Evolutionary conservation across 2,329 filamentous ascomycete genomes (phyloP).

Genomic region (Fusarium piperis): DNA sequence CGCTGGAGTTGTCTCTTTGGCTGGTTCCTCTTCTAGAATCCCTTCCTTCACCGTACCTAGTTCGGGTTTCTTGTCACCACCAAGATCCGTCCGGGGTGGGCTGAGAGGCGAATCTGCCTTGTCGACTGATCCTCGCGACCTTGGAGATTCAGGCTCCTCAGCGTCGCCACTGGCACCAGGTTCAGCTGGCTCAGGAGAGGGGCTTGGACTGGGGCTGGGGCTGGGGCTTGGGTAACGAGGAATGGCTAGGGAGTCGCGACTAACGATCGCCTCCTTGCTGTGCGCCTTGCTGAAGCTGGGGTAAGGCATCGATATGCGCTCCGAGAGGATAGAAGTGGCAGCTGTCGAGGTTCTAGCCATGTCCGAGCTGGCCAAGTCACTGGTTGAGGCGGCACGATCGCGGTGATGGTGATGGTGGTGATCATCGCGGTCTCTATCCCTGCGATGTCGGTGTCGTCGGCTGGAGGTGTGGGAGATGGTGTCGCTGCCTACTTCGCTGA

Average conservation of each 20-base stretch:
- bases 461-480: slow-evolving; percentile 51
- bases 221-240: slow-evolving; percentile 56
- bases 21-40: slow-evolving; percentile 44
- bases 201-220: background rate
- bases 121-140: slow-evolving; percentile 45
- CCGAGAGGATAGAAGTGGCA: slow-evolving; percentile 45
- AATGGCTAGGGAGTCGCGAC: slow-evolving; percentile 61
- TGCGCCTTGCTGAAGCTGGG: slow-evolving; percentile 89
- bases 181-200: slow-evolving; percentile 70
- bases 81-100: slow-evolving; percentile 71
- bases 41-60: slow-evolving; percentile 41
- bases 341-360: slow-evolving; percentile 51
- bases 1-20: slow-evolving; percentile 41
- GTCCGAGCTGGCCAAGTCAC: slow-evolving; percentile 59
- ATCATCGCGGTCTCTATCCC: slow-evolving; percentile 49
- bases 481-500: slow-evolving; percentile 52
- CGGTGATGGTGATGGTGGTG: slow-evolving; percentile 41
- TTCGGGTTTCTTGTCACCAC: slow-evolving; percentile 51
- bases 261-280: slow-evolving; percentile 84
- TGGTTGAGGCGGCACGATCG: slow-evolving; percentile 51
- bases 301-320: slow-evolving; percentile 72
- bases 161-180: slow-evolving; percentile 34
- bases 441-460: slow-evolving; percentile 45
- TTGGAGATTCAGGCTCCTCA: slow-evolving; percentile 17
- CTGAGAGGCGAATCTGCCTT: slow-evolving; percentile 65